Base-by-base conservation (phyloP, 2,329 filamentous ascomycete species). In the Cytospora piceae region DNA sequence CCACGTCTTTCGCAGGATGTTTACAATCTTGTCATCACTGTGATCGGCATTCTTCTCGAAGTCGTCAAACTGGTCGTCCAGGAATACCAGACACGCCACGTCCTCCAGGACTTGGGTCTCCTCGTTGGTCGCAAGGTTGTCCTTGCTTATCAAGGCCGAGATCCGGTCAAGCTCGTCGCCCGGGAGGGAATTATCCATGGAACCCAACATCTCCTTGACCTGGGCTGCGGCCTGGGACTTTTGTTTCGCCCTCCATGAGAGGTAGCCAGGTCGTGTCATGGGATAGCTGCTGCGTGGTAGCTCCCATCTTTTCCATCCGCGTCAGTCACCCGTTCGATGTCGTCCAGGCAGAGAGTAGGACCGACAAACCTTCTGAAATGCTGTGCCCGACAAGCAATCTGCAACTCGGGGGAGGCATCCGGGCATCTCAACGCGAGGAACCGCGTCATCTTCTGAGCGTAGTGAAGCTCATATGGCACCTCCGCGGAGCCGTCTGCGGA, bases 31-130 rank as follows among this genome's bases (percentile, higher is more conserved):
- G 59, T 87, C 89, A 78, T 94, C 91, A 73, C 93, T 90, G 20
- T 83, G 74, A 62, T 88, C 83, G 32, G 85, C 83, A 74, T 84
- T 82, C 70, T 76, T 82, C 80, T 92, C 90, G 77, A 95, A 96
- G 59, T 85, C 86, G 72, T 94, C 92, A 69, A 96, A 90, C 74
- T 95, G 91, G 74, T 94, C 92, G 74, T 95, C 92, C 70, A 96
- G 78, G 75, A 96, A 96, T 32, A 96, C 92, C 63, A 96, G 78
- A 74, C 92, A 96, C 3, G 93, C 93, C 55, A 93, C 90, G 78
- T 96, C 93, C 79, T 96, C 93, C 68, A 96, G 81, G 8, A 86
- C 83, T 80, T 94, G 90, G 63, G 89, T 88, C 75, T 93, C 90
- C 20, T 75, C 72, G 69, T 82, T 78, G 62, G 80, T 78, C 73